A percentile compares a stretch with the other conserved stretches of the same genome.
Conservation (phyloP, 768 basidiomycete genomes). For the Phylloporus arenicola region DNA sequence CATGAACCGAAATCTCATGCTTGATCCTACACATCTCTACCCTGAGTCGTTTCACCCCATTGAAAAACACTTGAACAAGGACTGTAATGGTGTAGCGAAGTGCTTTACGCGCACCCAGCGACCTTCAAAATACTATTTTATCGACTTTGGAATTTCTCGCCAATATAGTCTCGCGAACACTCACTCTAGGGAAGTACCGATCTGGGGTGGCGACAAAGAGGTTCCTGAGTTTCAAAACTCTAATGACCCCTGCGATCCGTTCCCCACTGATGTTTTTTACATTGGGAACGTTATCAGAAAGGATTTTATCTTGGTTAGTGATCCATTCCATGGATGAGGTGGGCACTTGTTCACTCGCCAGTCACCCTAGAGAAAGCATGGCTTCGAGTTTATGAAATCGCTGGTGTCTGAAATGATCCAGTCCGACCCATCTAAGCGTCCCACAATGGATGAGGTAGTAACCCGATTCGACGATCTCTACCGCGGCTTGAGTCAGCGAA, state of each 20-base stretch:
- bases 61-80: slow-evolving; percentile 5
- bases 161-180: slow-evolving; percentile 25
- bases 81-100: slow-evolving; percentile 18
- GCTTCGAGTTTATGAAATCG: slow-evolving; percentile 29
- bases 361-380: background rate
- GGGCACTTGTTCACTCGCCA: background rate
- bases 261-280: slow-evolving; percentile 41
- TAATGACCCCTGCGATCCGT: slow-evolving; percentile 31
- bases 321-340: background rate
- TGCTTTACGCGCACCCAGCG: slow-evolving; percentile 27
- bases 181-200: no score
- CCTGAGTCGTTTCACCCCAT: slow-evolving; percentile 27
- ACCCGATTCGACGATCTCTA: slow-evolving; percentile 13
- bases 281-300: slow-evolving; percentile 35
- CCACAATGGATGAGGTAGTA: slow-evolving; percentile 34
- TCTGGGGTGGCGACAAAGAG: slow-evolving; percentile 40
- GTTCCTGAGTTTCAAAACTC: slow-evolving; percentile 35
- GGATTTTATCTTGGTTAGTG: slow-evolving; percentile 29
- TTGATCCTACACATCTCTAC: slow-evolving; percentile 25
- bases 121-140: no score
- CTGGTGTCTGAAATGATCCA: slow-evolving; percentile 34
- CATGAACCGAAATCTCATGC: slow-evolving; percentile 30
- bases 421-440: slow-evolving; percentile 31
- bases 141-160: no score
- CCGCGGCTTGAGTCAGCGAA: slow-evolving; percentile 4